Base-by-base conservation (phyloP, 371 early-diverging fungal species). In the Paraphysoderma sedebokerense region DNA sequence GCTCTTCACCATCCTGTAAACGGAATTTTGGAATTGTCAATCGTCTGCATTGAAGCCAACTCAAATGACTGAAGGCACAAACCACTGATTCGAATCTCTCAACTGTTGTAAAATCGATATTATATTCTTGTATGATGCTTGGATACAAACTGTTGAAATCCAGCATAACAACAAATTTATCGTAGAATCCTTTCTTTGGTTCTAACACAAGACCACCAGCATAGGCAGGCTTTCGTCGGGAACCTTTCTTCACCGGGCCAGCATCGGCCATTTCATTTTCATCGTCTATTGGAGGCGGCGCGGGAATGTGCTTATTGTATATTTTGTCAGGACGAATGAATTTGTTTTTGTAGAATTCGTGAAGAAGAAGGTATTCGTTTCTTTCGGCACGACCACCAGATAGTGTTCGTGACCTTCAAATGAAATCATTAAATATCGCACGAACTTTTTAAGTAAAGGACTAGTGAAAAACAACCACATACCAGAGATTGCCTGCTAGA, bases 91-190 rank as follows among this genome's bases (percentile, higher is more conserved):
- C 50, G 40, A 62, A 55, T 17, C 87, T 70, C 30, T 78, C 72
- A 3, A 97, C 86, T 0, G 99, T 99, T 9, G 99, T 97, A 59
- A 99, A 99, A 68, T 99, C 99, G 39, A 99, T 87, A 63, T 99
- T 99, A 71, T 82, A 98, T 66, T 99, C 99, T 62, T 95, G 98
- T 55, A 99, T 99, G 50, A 99, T 99, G 22, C 98, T 97, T 38
- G 99, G 99, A 57, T 99, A 99, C 73, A 99, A 76, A 66, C 90
- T 88, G 79, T 98, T 99, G 75, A 99, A 99, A 74, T 99, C 99
- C 36, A 99, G 68, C 38, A 99, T 66, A 32, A 99, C 60, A 5
- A 99, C 90, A 57, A 76, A 88, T 50, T 85, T 87, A 59, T 98
- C 95, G 61, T 99, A 99, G 49, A 96, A 82, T 0, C 99, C 99